Base-by-base conservation (phyloP, 495 filamentous ascomycete species). In the Jackrogersella multiformis region DNA sequence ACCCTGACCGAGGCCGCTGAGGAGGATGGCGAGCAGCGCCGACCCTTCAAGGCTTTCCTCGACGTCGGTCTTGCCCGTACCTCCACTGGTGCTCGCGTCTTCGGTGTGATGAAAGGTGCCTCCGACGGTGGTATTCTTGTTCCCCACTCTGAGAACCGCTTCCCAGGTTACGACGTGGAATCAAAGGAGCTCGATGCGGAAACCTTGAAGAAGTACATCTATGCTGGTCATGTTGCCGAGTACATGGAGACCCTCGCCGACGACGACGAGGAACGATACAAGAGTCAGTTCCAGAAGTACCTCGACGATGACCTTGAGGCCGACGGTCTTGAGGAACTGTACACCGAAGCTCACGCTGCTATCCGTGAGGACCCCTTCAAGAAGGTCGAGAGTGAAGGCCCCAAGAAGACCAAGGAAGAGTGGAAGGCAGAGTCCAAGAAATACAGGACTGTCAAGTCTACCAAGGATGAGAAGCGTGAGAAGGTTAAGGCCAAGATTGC, bases 201-300 rank as follows among this genome's bases (percentile, higher is more conserved):
- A 79, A 90, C 87, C 64, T 90, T 99, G 76, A 91, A 94, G 86
- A 97, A 94, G 86, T 98, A 99, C 89, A 99, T 99, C 87, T 91
- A 93, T 78, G 96, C 88, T 78, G 94, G 95, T 52, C 95, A 99
- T 87, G 90, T 99, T 68, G 92, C 93, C 65, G 95, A 99, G 88
- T 99, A 98, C 87, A 99, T 99, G 95, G 95, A 99, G 90, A 94
- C 89, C 41, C 91, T 99, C 70, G 96, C 96, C 79, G 95, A 99
- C 79, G 95, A 99, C 79, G 95, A 99, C 79, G 95, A 99, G 90
- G 95, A 99, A 87, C 93, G 95, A 79, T 99, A 92, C 90, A 94
- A 93, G 87, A 88, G 87, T 73, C 95, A 98, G 86, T 99, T 99
- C 90, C 81, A 88, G 79, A 88, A 93, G 81, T 99, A 99, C 87